A percentile compares a stretch with the other conserved stretches of the same genome.
Conservation (phyloP, 148 eudicot species). For the Cornus controversa region DNA sequence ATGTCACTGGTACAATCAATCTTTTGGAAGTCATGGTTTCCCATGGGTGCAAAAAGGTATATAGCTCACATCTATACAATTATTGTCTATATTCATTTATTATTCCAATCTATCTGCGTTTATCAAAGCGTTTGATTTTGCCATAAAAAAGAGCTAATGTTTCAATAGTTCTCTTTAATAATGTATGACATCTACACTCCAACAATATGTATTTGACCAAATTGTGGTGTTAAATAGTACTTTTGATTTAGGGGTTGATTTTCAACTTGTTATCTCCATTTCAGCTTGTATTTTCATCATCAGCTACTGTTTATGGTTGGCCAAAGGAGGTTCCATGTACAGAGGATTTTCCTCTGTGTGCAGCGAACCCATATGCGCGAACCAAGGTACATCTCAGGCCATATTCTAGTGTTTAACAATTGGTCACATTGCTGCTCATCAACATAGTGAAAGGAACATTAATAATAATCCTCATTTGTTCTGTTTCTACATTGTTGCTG, state of each 20-base stretch:
- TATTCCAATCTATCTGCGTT: no score
- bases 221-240: no score
- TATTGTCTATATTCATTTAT: no score
- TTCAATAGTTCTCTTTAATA: no score
- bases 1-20: conserved; percentile 78
- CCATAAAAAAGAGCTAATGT: no score
- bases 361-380: conserved; percentile 93
- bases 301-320: conserved; percentile 99
- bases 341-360: conserved; percentile 81
- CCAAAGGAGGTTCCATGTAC: conserved; percentile 94
- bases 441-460: no score
- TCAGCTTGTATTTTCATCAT: conserved; percentile 97
- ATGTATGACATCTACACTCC: not conserved
- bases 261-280: not conserved
- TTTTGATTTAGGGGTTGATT: not conserved
- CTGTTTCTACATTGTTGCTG: no score
- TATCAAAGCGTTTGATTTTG: no score
- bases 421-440: no score
- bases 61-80: not conserved
- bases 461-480: no score
- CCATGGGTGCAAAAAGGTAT: conserved; percentile 86
- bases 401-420: no score
- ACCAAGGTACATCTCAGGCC: conserved; percentile 59
- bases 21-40: conserved; percentile 94
- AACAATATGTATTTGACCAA: not conserved